These are phyloP conservation scores for Adansonia grandidieri DNA, from an alignment of 441 rosid genomes.

Conservation along the genomic window DNA sequence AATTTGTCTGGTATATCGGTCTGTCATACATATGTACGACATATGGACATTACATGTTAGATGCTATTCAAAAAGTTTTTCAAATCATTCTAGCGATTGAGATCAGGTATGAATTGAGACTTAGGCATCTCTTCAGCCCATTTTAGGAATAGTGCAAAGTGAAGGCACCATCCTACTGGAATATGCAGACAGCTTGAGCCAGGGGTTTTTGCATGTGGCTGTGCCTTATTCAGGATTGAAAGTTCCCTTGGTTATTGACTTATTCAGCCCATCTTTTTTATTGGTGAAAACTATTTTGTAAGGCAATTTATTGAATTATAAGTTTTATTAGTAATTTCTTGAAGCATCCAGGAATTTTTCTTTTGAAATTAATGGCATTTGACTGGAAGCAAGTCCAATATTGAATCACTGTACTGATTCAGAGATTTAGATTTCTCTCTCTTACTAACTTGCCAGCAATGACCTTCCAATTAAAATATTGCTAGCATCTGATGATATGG, in stretches of 20 bases:
- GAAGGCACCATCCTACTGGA: constrained; percentile 8
- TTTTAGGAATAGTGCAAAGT: constrained; percentile 9
- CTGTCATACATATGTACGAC: background rate
- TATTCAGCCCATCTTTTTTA: background rate
- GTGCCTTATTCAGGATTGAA: constrained; percentile 5
- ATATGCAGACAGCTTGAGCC: constrained; percentile 1
- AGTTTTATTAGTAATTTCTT: background rate
- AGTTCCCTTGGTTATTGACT: background rate
- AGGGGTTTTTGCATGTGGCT: constrained; percentile 13
- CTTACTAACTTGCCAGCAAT: constrained; percentile 3
- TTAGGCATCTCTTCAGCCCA: background rate
- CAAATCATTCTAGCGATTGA: constrained; percentile 8
- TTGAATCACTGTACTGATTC: background rate
- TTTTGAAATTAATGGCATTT: constrained; percentile 3
- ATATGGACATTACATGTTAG: background rate
- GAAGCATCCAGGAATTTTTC: background rate
- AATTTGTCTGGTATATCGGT: background rate
- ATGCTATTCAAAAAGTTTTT: background rate
- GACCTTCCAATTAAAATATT: constrained; percentile 1
- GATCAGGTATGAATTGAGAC: background rate
- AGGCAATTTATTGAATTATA: constrained; percentile 11
- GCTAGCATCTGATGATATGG: background rate
- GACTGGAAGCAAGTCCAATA: background rate
- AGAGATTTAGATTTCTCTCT: background rate
- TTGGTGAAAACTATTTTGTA: background rate